Evolutionary conservation across 352 stramenopile genomes (phyloP).

Genomic region (Phytophthora pseudosyringae): DNA sequence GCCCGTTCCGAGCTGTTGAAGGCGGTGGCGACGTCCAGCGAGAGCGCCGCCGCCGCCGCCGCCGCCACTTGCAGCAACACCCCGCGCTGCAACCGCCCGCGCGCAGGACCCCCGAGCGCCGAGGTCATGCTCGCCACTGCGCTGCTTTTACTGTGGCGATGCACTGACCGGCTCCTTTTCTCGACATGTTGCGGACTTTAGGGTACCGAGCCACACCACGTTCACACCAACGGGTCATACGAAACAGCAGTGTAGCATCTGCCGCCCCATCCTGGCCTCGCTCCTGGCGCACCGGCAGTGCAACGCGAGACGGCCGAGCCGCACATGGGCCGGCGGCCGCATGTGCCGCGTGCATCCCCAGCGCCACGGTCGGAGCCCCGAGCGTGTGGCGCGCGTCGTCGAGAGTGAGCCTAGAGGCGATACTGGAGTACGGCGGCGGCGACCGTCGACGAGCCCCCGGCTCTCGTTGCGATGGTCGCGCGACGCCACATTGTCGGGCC

Average conservation of each 20-base stretch:
- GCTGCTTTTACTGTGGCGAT: conserved; percentile 25
- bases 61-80: conserved; percentile 17
- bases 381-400: not conserved
- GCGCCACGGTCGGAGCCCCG: not conserved
- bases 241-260: conserved; percentile 19
- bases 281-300: not conserved
- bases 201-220: conserved; percentile 30
- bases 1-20: conserved; percentile 7
- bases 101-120: conserved; percentile 1
- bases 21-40: conserved; percentile 5
- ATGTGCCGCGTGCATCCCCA: conserved; percentile 4
- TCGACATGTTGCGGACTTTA: conserved; percentile 18
- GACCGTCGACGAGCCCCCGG: not conserved
- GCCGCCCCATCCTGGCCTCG: conserved; percentile 9
- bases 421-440: not conserved
- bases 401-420: not conserved
- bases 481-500: conserved; percentile 23
- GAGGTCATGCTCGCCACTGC: conserved; percentile 18
- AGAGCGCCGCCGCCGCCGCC: conserved; percentile 3
- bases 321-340: not conserved
- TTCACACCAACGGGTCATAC: conserved; percentile 20
- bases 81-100: conserved; percentile 13
- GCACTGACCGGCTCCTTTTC: conserved; percentile 23
- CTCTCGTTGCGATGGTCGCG: conserved; percentile 17
- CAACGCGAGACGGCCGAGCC: not conserved